Base-by-base conservation (phyloP, 2,329 filamentous ascomycete genomes). In the Fusarium heterosporum region DNA sequence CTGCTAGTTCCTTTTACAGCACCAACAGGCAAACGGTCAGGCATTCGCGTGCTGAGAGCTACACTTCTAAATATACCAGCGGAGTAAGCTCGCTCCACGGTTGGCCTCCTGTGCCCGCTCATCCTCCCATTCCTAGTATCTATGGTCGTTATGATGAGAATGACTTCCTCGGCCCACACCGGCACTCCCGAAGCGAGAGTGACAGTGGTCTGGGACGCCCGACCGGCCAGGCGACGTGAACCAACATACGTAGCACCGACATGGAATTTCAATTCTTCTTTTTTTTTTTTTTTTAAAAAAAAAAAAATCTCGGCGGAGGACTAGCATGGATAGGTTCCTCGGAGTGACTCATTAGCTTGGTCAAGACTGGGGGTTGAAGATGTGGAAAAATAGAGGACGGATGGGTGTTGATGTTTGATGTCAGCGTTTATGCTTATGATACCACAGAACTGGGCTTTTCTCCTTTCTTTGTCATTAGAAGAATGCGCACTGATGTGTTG, bases 61-160 rank as follows among this genome's bases (percentile, higher is more conserved):
- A 73, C 46, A 73, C 77, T 4, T 78, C 80, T 43, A 82, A 80
- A 55, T 87, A 87, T 72, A 83, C 81, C 26, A 86, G 84, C 68
- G 83, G 84, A 40, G 73, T 82, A 10, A 84, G 79, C 72, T 68
- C 81, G 66, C 77, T 61, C 56, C 61, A 41, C 64, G 77, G 48
- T 72, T 73, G 72, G 75, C 66, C 76, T 43, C 49, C 51, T 34
- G 45, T 59, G 43, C 63, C 53, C 10, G 34, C 54, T 54, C 26
- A 30, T 28, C 49, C 49, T 26, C 51, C 45, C 26, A 49, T 63
- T 29, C 60, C 60, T 11, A 64, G 59, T 30, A 58, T 63, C 29
- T 58, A 63, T 43, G 45, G 45, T 29, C 60, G 62, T 43, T 69
- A 69, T 45, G 60, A 64, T 30, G 61, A 47, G 40, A 54, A 43